Conservation (phyloP, 352 stramenopile genomes). For the Globisporangium barbulae region DNA sequence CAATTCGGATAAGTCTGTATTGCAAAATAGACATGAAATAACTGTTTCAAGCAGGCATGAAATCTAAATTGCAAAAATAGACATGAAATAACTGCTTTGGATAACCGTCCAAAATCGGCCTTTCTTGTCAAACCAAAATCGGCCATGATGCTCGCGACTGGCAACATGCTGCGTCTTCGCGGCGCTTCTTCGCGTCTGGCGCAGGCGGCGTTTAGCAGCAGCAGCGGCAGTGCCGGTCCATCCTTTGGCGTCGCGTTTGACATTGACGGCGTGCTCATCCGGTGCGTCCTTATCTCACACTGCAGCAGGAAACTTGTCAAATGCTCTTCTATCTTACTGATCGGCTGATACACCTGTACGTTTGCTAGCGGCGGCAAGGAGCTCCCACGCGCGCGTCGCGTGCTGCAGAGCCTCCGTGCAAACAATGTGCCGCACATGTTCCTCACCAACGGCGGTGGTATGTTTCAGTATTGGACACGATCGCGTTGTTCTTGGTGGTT, state of each 20-base stretch:
- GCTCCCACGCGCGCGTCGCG: constrained; percentile 61
- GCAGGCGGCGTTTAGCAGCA: constrained; percentile 1
- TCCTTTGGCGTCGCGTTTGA: constrained; percentile 88
- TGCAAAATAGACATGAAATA: too few species aligned
- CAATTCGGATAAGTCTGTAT: too few species aligned
- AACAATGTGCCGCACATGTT: constrained; percentile 86
- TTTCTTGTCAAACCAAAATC: too few species aligned
- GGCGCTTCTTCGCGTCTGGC: not conserved
- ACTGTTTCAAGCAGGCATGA: too few species aligned
- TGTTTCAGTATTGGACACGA: not conserved
- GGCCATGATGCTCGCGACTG: not conserved
- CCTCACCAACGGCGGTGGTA: constrained; percentile 86
- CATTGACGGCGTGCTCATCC: constrained; percentile 90
- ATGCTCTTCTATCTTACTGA: not conserved
- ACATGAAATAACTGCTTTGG: not conserved
- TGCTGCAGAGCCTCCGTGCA: constrained; percentile 59
- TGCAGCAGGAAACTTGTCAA: not conserved
- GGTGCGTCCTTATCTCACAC: constrained; percentile 26
- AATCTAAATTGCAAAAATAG: too few species aligned
- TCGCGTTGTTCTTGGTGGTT: not conserved
- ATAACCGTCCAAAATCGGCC: too few species aligned
- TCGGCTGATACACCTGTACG: not conserved
- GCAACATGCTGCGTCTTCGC: not conserved
- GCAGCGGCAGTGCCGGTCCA: constrained; percentile 1
- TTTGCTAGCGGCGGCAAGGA: constrained; percentile 51